These are phyloP conservation scores for Aspergillus piperis DNA, from an alignment of 2,329 filamentous ascomycete genomes.

Conservation along the genomic window DNA sequence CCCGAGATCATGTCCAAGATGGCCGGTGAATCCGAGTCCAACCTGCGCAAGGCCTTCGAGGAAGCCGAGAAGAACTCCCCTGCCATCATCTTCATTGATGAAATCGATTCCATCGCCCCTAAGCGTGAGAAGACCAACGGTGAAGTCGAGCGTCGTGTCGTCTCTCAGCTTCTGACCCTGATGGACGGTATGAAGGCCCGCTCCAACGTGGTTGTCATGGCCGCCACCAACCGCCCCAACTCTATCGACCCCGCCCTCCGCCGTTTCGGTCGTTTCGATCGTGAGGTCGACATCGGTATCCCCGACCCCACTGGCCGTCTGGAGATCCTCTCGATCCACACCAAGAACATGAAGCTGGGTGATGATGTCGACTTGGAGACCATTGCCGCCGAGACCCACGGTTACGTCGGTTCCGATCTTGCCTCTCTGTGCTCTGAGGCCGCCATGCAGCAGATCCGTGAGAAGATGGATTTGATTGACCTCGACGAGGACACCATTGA, in stretches of 20 bases:
- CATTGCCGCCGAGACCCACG: slow-evolving; percentile 96
- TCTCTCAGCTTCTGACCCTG: slow-evolving; percentile 92
- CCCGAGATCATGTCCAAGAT: slow-evolving; percentile 99
- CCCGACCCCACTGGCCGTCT: slow-evolving; percentile 97
- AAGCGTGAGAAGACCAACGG: slow-evolving; percentile 99
- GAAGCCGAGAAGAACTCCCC: slow-evolving; percentile 99
- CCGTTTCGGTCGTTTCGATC: slow-evolving; percentile 98
- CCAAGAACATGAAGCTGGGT: slow-evolving; percentile 99
- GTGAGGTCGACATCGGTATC: slow-evolving; percentile 97
- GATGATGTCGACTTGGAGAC: slow-evolving; percentile 97
- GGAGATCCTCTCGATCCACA: slow-evolving; percentile 98
- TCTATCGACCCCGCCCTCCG: slow-evolving; percentile 97
- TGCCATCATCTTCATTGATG: slow-evolving; percentile 99
- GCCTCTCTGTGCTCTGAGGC: slow-evolving; percentile 98
- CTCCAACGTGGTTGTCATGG: slow-evolving; percentile 98
- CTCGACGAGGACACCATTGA: slow-evolving; percentile 99
- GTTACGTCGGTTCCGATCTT: slow-evolving; percentile 98
- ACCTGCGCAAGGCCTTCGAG: slow-evolving; percentile 97
- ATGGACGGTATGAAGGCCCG: slow-evolving; percentile 99
- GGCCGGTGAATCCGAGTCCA: slow-evolving; percentile 98
- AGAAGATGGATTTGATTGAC: slow-evolving; percentile 99
- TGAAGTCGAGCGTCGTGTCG: slow-evolving; percentile 96
- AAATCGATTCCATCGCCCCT: slow-evolving; percentile 97
- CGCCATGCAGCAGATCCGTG: slow-evolving; percentile 99
- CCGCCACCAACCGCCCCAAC: slow-evolving; percentile 97